A percentile compares a stretch with the other conserved stretches of the same genome.
Evolutionary conservation across 1,284 basidiomycete genomes (phyloP).

Genomic region (Fomes fomentarius): DNA sequence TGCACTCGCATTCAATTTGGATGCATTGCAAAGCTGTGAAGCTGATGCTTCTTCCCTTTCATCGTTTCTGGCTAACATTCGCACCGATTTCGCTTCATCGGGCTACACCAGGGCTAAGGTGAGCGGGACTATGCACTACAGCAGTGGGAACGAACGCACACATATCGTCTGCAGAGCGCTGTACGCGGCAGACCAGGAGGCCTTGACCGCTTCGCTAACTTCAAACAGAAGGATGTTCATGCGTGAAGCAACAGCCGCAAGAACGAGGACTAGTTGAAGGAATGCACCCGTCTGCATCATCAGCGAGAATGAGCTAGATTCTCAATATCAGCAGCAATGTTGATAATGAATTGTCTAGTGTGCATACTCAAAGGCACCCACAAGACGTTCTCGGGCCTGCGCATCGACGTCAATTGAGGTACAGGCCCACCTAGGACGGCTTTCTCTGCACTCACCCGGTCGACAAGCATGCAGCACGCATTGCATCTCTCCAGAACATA

Average conservation of each 20-base stretch:
- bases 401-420: background rate
- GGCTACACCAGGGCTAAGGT: slow-evolving; percentile 1
- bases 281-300: slow-evolving; percentile 75
- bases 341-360: background rate
- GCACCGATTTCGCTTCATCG: slow-evolving; percentile 6
- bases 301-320: slow-evolving; percentile 57
- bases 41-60: too few species aligned
- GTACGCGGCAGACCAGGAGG: slow-evolving; percentile 32
- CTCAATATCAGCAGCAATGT: slow-evolving; percentile 9
- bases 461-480: slow-evolving; percentile 40
- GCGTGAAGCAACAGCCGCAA: slow-evolving; percentile 64
- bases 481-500: slow-evolving; percentile 40
- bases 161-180: slow-evolving; percentile 32
- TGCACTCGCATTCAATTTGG: too few species aligned
- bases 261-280: slow-evolving; percentile 61
- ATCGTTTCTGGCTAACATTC: too few species aligned
- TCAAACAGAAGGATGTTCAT: slow-evolving; percentile 51
- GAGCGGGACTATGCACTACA: background rate
- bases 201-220: slow-evolving; percentile 41
- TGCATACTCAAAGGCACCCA: slow-evolving; percentile 53
- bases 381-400: slow-evolving; percentile 54
- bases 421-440: too few species aligned
- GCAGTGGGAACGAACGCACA: slow-evolving; percentile 23
- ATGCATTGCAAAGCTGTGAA: too few species aligned
- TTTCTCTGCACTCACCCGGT: slow-evolving; percentile 48